A percentile compares a stretch with the other conserved stretches of the same genome.
Conservation (phyloP, 257 asterid genomes). For the Solanum sejunctum region DNA sequence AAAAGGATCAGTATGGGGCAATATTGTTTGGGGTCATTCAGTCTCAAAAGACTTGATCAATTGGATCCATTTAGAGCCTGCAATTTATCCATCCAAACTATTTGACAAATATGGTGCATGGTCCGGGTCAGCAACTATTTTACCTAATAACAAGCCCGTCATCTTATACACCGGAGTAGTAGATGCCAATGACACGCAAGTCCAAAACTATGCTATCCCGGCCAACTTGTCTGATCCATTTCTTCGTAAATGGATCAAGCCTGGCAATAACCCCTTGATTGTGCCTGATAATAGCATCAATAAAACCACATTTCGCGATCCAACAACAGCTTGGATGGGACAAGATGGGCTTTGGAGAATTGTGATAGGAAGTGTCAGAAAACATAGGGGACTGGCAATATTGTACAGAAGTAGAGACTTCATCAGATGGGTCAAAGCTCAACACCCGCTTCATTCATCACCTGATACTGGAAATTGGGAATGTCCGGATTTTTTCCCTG, state of each 20-base stretch:
- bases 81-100: slow-evolving; percentile 22
- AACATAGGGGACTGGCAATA: slow-evolving; percentile 14
- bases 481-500: slow-evolving; percentile 46
- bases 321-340: slow-evolving; percentile 45
- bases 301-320: slow-evolving; percentile 37
- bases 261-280: slow-evolving; percentile 30
- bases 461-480: slow-evolving; percentile 34
- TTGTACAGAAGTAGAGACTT: slow-evolving; percentile 30
- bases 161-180: slow-evolving; percentile 38
- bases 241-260: slow-evolving; percentile 35
- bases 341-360: slow-evolving; percentile 32
- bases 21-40: slow-evolving; percentile 39
- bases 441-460: slow-evolving; percentile 28
- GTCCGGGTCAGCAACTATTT: slow-evolving; percentile 44
- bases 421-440: slow-evolving; percentile 24
- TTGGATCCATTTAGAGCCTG: slow-evolving; percentile 26
- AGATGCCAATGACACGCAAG: slow-evolving; percentile 15
- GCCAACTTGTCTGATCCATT: slow-evolving; percentile 32
- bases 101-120: slow-evolving; percentile 33
- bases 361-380: slow-evolving; percentile 12
- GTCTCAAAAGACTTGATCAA: slow-evolving; percentile 31
- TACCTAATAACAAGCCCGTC: slow-evolving; percentile 25
- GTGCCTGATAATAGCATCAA: slow-evolving; percentile 9
- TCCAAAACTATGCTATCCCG: slow-evolving; percentile 37
- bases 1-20: slow-evolving; percentile 37